These are phyloP conservation scores for Hypoxylon subgilvum DNA, from an alignment of 495 filamentous ascomycete species.

Conservation along the genomic window DNA sequence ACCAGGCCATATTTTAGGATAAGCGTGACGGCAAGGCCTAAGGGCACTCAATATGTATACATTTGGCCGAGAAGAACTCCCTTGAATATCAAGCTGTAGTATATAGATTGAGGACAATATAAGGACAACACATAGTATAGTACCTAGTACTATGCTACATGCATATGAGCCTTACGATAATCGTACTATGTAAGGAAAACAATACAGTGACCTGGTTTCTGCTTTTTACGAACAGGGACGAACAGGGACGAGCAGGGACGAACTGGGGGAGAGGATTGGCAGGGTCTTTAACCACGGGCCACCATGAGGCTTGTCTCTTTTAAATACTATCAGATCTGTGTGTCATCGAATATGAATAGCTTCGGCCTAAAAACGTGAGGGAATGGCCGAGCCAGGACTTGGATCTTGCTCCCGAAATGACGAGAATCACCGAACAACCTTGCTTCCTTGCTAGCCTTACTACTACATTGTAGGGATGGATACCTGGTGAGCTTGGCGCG, in stretches of 20 bases:
- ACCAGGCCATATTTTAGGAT: constrained; percentile 3
- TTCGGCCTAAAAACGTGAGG: constrained; percentile 41
- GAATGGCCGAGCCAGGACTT: constrained; percentile 31
- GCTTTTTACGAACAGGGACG: neutral
- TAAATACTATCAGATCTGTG: constrained; percentile 46
- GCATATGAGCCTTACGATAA: no score
- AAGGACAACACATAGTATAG: no score
- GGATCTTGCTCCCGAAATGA: constrained; percentile 47
- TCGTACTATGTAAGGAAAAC: neutral
- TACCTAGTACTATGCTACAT: no score
- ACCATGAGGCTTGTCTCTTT: constrained; percentile 33
- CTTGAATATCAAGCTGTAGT: neutral
- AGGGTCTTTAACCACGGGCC: constrained; percentile 21
- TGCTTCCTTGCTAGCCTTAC: constrained; percentile 38
- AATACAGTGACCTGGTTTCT: neutral
- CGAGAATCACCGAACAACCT: constrained; percentile 44
- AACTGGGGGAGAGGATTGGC: neutral
- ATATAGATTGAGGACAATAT: neutral
- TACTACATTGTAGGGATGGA: constrained; percentile 25
- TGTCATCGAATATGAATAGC: constrained; percentile 40
- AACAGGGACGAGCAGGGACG: no score
- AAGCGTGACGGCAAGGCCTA: neutral
- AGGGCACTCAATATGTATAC: constrained; percentile 8
- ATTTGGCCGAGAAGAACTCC: constrained; percentile 20
- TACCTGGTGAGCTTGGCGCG: constrained; percentile 30